phyloP scores from a whole-genome alignment of 2,329 filamentous ascomycete species.

The Didymella keratinophila region DNA sequence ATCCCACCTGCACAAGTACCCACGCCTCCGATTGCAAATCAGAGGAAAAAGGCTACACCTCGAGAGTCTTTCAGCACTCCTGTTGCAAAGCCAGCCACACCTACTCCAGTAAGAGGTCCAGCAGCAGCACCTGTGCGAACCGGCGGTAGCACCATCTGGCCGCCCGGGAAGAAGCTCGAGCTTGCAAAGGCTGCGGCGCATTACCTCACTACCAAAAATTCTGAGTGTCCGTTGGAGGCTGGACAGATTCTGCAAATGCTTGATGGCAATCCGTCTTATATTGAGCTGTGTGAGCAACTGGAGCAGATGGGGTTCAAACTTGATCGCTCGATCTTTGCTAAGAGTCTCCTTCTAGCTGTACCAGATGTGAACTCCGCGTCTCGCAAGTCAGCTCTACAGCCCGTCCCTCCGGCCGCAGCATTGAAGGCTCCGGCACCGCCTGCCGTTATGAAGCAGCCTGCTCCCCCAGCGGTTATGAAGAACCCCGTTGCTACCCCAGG shows the following conservation, averaged over 20 bases:
- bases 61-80: constrained; percentile 23
- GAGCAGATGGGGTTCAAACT: constrained; percentile 60
- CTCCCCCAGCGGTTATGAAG: constrained; percentile 33
- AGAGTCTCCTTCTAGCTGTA: constrained; percentile 57
- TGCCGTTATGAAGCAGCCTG: constrained; percentile 8
- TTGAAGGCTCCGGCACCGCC: constrained; percentile 11
- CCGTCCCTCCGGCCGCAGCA: constrained; percentile 8
- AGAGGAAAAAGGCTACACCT: constrained; percentile 32
- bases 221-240: constrained; percentile 47
- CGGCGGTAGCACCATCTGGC: constrained; percentile 57
- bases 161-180: constrained; percentile 58
- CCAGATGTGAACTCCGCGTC: constrained; percentile 51
- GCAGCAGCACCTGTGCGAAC: constrained; percentile 7
- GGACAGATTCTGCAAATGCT: constrained; percentile 58
- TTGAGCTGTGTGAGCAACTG: constrained; percentile 62
- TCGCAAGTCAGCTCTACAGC: constrained; percentile 28
- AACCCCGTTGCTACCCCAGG: constrained; percentile 20
- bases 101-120: constrained; percentile 15
- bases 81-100: constrained; percentile 12
- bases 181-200: constrained; percentile 60
- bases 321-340: constrained; percentile 62
- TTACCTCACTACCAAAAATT: constrained; percentile 58
- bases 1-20: constrained; percentile 18
- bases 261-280: constrained; percentile 63
- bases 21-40: constrained; percentile 29